phyloP scores from a whole-genome alignment of 2,329 filamentous ascomycete genomes.

The Periglandula ipomoeae region DNA sequence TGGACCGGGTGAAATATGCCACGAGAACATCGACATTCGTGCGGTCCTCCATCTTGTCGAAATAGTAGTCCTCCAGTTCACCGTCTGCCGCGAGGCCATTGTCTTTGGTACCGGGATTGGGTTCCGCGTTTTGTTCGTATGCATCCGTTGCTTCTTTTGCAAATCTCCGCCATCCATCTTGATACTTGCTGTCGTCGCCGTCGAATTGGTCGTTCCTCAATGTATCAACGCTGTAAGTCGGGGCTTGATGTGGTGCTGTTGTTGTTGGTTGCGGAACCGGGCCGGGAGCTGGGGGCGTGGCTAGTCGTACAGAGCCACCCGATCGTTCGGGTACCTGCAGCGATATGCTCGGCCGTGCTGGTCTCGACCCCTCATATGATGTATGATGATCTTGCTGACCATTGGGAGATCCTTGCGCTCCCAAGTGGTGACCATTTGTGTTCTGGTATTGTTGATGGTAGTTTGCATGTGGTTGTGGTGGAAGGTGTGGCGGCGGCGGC shows the following conservation, averaged over 20 bases:
- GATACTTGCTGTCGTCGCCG: conserved; percentile 3
- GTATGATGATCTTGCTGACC: conserved; percentile 9
- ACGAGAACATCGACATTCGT: conserved; percentile 52
- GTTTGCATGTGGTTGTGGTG: background rate
- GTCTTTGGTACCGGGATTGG: background rate
- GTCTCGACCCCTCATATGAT: conserved; percentile 14
- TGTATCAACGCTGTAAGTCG: background rate
- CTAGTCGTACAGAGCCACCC: conserved; percentile 51
- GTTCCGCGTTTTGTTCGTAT: conserved; percentile 5
- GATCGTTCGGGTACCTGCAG: conserved; percentile 40
- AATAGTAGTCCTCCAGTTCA: conserved; percentile 21
- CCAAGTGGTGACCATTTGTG: background rate
- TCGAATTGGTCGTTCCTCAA: background rate
- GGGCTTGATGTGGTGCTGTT: background rate
- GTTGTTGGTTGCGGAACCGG: conserved; percentile 34
- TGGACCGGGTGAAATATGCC: conserved; percentile 40
- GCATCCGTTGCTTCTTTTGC: conserved; percentile 15
- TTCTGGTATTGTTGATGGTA: background rate
- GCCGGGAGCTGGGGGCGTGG: conserved; percentile 42
- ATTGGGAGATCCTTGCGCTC: background rate
- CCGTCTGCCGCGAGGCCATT: conserved; percentile 3
- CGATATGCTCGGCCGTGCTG: conserved; percentile 29
- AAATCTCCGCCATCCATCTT: conserved; percentile 13
- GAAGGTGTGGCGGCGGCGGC: background rate
- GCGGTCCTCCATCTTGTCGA: conserved; percentile 31